These are phyloP conservation scores for Cetradonia linearis DNA, from an alignment of 495 filamentous ascomycete genomes.

Conservation along the genomic window DNA sequence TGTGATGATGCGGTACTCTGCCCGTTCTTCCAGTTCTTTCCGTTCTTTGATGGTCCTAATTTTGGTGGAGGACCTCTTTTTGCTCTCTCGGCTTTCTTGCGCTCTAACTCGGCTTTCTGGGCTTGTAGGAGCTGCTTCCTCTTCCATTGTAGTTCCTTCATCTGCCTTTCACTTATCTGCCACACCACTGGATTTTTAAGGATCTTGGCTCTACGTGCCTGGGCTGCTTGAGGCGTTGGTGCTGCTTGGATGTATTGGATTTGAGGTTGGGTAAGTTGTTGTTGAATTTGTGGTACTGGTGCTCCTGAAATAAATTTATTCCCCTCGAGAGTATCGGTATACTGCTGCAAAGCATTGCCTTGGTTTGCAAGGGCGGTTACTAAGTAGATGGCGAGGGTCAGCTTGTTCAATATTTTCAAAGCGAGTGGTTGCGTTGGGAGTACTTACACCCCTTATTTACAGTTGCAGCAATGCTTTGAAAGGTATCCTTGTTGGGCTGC, in stretches of 20 bases:
- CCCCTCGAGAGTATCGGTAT: slow-evolving; percentile 19
- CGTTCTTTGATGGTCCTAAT: slow-evolving; percentile 19
- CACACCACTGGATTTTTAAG: slow-evolving; percentile 21
- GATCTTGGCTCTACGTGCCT: slow-evolving; percentile 20
- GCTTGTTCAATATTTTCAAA: not conserved
- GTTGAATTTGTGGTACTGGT: slow-evolving; percentile 14
- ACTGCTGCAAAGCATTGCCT: slow-evolving; percentile 19
- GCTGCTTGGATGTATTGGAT: slow-evolving; percentile 24
- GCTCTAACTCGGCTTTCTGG: slow-evolving; percentile 20
- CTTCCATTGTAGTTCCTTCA: slow-evolving; percentile 24
- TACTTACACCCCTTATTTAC: slow-evolving; percentile 21
- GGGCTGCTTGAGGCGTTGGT: slow-evolving; percentile 19
- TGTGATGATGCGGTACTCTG: not conserved
- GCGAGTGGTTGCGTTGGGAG: not conserved
- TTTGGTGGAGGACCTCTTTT: slow-evolving; percentile 20
- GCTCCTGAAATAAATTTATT: slow-evolving; percentile 21
- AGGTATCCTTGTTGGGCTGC: slow-evolving; percentile 21
- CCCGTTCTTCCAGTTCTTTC: slow-evolving; percentile 2
- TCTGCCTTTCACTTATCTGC: slow-evolving; percentile 22
- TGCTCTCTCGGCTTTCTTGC: slow-evolving; percentile 19
- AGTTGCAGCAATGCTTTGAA: slow-evolving; percentile 17
- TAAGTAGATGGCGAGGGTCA: not conserved
- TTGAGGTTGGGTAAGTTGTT: slow-evolving; percentile 23
- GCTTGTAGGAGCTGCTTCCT: slow-evolving; percentile 22
- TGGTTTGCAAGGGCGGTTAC: slow-evolving; percentile 18